A percentile compares a stretch with the other conserved stretches of the same genome.
phyloP scores from a whole-genome alignment of 2,329 filamentous ascomycete species.

The Lachnum nothofagi region DNA sequence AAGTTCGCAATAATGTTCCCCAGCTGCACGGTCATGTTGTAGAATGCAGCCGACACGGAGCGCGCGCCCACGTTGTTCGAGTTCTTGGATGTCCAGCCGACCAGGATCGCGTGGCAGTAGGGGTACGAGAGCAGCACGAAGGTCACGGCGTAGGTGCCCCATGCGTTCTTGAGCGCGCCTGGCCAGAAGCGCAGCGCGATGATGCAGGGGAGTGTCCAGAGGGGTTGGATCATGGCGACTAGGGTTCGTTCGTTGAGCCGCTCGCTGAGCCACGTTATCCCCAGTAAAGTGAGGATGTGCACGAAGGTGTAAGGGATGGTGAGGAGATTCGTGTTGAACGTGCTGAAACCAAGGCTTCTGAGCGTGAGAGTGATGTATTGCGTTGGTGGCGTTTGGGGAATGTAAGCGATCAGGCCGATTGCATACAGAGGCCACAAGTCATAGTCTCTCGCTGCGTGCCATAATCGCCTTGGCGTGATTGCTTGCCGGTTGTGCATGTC shows the following conservation, averaged over 20 bases:
- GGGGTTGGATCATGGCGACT: constrained; percentile 32
- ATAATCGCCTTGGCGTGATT: constrained; percentile 46
- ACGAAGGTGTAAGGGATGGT: constrained; percentile 42
- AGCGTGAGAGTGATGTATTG: constrained; percentile 53
- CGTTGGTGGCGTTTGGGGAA: constrained; percentile 44
- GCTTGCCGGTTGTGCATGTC: constrained; percentile 58
- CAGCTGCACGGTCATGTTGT: constrained; percentile 47
- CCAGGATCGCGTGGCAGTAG: constrained; percentile 30
- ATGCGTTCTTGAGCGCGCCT: constrained; percentile 26
- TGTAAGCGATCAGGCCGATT: constrained; percentile 45
- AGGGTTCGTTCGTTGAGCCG: constrained; percentile 37
- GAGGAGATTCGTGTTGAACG: constrained; percentile 43
- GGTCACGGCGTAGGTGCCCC: constrained; percentile 36
- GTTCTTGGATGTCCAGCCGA: constrained; percentile 49
- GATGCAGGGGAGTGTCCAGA: constrained; percentile 40
- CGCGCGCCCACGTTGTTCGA: constrained; percentile 58
- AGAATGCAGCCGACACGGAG: constrained; percentile 57
- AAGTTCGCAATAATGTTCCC: constrained; percentile 36
- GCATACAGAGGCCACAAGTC: constrained; percentile 53
- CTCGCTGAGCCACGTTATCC: constrained; percentile 43
- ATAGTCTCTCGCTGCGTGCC: constrained; percentile 51
- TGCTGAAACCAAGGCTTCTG: constrained; percentile 26
- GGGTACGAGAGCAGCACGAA: constrained; percentile 29
- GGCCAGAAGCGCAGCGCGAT: constrained; percentile 33
- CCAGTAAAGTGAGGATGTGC: constrained; percentile 41